Percentiles rank a stretch among this genome's conserved stretches.
Conservation (phyloP, 2,329 filamentous ascomycete genomes). For the Alternaria brassicicola region DNA sequence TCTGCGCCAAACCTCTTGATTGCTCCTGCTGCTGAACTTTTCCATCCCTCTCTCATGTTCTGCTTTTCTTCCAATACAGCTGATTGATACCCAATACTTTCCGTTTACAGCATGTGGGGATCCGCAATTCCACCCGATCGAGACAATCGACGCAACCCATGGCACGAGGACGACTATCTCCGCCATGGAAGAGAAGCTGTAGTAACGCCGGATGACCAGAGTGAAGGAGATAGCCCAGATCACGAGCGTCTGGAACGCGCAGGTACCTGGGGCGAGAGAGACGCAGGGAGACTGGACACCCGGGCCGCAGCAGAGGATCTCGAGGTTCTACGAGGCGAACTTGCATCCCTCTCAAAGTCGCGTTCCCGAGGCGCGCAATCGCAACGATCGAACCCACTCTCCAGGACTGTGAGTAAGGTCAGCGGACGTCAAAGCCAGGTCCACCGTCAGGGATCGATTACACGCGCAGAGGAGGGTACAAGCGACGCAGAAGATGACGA, state of each 20-base stretch:
- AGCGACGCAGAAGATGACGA: slow-evolving; percentile 28
- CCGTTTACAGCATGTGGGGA: slow-evolving; percentile 30
- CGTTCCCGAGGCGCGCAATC: slow-evolving; percentile 32
- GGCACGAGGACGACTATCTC: slow-evolving; percentile 41
- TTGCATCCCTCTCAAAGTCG: slow-evolving; percentile 60
- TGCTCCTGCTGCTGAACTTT: background rate
- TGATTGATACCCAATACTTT: background rate
- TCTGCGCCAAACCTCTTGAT: background rate
- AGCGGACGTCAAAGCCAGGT: slow-evolving; percentile 30
- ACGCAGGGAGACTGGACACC: slow-evolving; percentile 61
- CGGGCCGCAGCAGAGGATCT: slow-evolving; percentile 64
- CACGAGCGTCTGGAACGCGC: slow-evolving; percentile 39
- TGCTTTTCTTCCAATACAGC: background rate
- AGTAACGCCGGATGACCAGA: slow-evolving; percentile 13
- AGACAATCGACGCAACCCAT: slow-evolving; percentile 40
- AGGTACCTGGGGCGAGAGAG: slow-evolving; percentile 67
- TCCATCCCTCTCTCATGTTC: background rate
- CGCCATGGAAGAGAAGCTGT: slow-evolving; percentile 26
- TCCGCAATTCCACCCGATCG: slow-evolving; percentile 26
- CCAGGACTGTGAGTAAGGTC: slow-evolving; percentile 35
- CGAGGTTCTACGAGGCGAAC: slow-evolving; percentile 61
- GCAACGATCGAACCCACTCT: slow-evolving; percentile 33
- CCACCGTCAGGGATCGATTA: slow-evolving; percentile 16
- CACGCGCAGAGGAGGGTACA: slow-evolving; percentile 15
- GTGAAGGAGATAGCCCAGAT: slow-evolving; percentile 32